Evolutionary conservation across 208 protist genomes (phyloP), one percentile per base, ranked within the genome.

Genomic region (Trypanosoma cruzi): DNA sequence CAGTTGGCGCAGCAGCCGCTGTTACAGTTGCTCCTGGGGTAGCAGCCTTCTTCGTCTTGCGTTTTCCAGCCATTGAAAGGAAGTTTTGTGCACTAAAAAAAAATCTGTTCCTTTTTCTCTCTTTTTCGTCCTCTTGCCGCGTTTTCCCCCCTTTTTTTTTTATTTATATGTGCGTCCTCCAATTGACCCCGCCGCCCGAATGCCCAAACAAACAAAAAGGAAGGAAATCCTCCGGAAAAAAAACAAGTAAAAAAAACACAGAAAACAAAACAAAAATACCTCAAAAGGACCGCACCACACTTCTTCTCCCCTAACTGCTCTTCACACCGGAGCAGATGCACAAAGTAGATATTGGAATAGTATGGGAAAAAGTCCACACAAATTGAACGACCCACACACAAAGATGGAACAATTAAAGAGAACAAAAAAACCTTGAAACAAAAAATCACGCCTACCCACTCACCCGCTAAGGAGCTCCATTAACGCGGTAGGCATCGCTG

Each of bases 381-480:
- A 40, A 7, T 13, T 44, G 11, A 44, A 16, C 40, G 3, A 7
- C 11, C 40, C 40, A 54, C 24, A 28, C 24, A 11, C 24, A 54
- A 2, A 54, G 2, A 31, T 54, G 49, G 13, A 22, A 2, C 49
- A 11, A n/a, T 11, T 13, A 54, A 31, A 20, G 5, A 28, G 8
- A 52, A 52, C 22, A 52, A 54, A 31, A 54, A 54, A 31, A 54
- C 16, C 49, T 4, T 1, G 24, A 54, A 54, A 8, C 48, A 54
- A 54, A 54, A 44, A 44, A n/a, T n/a, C 40, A 44, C 1, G 18
- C 3, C 40, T 44, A 5, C 20, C 1, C 49, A 54, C 16, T 80
- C 28, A 90, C 14, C 71, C 82, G 46, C 77, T 91, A 20, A 96
- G 75, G 13, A 96, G 73, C 67, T 94, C 73, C 77, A 96, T 81